Evolutionary conservation across 2,329 filamentous ascomycete species (phyloP), one percentile per base, ranked within the genome.

Genomic region (Sclerotiophoma versabilis): DNA sequence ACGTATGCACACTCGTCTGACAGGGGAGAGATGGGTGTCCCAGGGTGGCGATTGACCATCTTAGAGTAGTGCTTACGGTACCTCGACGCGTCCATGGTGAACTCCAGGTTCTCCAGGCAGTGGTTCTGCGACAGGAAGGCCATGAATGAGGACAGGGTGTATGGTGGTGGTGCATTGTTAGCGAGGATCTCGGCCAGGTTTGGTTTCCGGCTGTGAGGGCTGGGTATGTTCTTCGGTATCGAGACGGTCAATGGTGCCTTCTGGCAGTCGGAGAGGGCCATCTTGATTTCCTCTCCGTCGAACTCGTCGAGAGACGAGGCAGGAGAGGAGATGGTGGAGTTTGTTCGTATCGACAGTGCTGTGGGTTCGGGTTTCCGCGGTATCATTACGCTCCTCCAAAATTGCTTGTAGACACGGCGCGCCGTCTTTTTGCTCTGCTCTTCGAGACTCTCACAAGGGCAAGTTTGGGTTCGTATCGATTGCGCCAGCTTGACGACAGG

Each of bases 41-140:
- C 69, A 69, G 80, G 52, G 65, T 74, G 66, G 73, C 79, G 73
- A 49, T 85, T 84, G 53, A 85, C 78, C 68, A 85, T 80, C 52
- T 84, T 80, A 47, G 82, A 77, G 72, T 87, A 89, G 66, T 86
- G 83, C 66, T 87, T 85, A 46, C 86, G 84, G 73, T 98, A 99
- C 57, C 92, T 85, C 53, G 92, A 90, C 19, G 93, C 90, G 73
- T 97, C 95, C 82, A 97, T 89, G 33, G 93, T 96, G 75, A 99
- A 99, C 72, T 98, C 95, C 32, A 99, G 81, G 1, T 93, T 97
- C 76, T 99, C 95, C 61, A 98, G 81, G 72, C 95, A 99, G 76
- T 98, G 93, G 69, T 98, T 98, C 71, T 96, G 93, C 1, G 93
- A 97, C 4, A 98, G 83, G 70, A 96, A 98, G 50, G 93, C 93